A percentile compares a stretch with the other conserved stretches of the same genome.
Conservation (phyloP, 1,284 basidiomycete genomes). For the Rhodotorula sp. region DNA sequence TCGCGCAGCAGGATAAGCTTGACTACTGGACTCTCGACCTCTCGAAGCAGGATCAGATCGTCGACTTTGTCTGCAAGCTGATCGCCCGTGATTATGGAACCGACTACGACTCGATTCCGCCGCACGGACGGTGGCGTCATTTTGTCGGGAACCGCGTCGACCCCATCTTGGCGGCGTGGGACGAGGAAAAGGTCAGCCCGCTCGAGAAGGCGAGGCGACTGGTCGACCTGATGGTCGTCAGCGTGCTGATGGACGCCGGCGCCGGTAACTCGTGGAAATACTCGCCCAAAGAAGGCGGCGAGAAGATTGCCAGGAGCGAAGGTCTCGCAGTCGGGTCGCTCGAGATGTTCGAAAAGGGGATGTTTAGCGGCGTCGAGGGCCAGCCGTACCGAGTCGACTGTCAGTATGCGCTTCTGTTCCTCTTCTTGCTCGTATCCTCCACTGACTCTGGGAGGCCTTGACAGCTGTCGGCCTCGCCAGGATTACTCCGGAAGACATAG, state of each 20-base stretch:
- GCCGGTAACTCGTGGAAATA: slow-evolving; percentile 83
- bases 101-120: slow-evolving; percentile 69
- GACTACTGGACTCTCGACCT: slow-evolving; percentile 84
- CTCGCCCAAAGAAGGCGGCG: slow-evolving; percentile 58
- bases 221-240: slow-evolving; percentile 88
- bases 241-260: slow-evolving; percentile 89
- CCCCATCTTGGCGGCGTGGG: slow-evolving; percentile 55
- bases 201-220: slow-evolving; percentile 68
- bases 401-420: slow-evolving; percentile 48
- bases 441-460: slow-evolving; percentile 3
- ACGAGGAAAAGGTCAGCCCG: slow-evolving; percentile 55
- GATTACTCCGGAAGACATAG: slow-evolving; percentile 63
- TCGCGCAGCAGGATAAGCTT: slow-evolving; percentile 68
- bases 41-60: slow-evolving; percentile 66
- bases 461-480: slow-evolving; percentile 68
- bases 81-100: slow-evolving; percentile 83
- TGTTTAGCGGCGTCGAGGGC: slow-evolving; percentile 68
- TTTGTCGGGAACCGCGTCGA: slow-evolving; percentile 63
- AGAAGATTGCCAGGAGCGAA: slow-evolving; percentile 72
- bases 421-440: too few relatives aligned
- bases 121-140: slow-evolving; percentile 88
- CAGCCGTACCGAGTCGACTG: slow-evolving; percentile 75
- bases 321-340: slow-evolving; percentile 88
- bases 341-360: slow-evolving; percentile 79
- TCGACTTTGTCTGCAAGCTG: slow-evolving; percentile 76